phyloP scores from a whole-genome alignment of 1,284 basidiomycete genomes.

The Albatrellus sp. region DNA sequence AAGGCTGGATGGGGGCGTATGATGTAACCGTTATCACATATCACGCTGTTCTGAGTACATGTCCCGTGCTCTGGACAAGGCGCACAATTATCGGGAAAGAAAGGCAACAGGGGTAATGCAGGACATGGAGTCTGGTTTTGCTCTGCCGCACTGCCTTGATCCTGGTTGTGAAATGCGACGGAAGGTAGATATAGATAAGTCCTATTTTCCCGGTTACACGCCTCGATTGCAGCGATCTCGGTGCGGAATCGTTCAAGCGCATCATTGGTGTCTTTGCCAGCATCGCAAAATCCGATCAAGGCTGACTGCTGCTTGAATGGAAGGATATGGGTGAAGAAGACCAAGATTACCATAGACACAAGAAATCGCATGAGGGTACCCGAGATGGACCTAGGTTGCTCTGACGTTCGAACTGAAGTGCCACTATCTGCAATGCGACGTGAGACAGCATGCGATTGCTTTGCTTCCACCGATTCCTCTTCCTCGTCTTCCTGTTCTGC shows the following conservation, averaged over 20 bases:
- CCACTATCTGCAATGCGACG: conserved; percentile 23
- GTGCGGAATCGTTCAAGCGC: conserved; percentile 37
- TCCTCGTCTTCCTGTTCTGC: conserved; percentile 12
- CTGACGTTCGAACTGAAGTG: conserved; percentile 12
- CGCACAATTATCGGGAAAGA: conserved; percentile 66
- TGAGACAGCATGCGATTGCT: conserved; percentile 22
- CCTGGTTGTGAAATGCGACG: conserved; percentile 5
- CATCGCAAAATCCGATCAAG: conserved; percentile 75
- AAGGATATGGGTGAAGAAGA: conserved; percentile 27
- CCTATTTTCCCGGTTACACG: conserved; percentile 48
- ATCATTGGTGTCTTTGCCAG: conserved; percentile 49
- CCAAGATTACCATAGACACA: conserved; percentile 23
- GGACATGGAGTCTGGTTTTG: conserved; percentile 31
- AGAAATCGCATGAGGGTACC: conserved; percentile 24
- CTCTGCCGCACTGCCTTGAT: conserved; percentile 16
- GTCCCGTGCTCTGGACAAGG: conserved; percentile 76
- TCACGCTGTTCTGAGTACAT: conserved; percentile 53
- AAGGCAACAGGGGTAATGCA: conserved; percentile 37
- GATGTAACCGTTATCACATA: conserved; percentile 70
- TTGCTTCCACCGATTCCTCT: conserved; percentile 18
- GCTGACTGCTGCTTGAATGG: conserved; percentile 54
- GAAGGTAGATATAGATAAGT: conserved; percentile 27
- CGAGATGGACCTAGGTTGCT: conserved; percentile 10
- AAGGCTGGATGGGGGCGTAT: conserved; percentile 53
- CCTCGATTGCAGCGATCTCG: conserved; percentile 33